Evolutionary conservation across 108 stramenopile genomes (phyloP), one percentile per base, ranked within the genome.

Genomic region (Pseudonitzschia multiseries): DNA sequence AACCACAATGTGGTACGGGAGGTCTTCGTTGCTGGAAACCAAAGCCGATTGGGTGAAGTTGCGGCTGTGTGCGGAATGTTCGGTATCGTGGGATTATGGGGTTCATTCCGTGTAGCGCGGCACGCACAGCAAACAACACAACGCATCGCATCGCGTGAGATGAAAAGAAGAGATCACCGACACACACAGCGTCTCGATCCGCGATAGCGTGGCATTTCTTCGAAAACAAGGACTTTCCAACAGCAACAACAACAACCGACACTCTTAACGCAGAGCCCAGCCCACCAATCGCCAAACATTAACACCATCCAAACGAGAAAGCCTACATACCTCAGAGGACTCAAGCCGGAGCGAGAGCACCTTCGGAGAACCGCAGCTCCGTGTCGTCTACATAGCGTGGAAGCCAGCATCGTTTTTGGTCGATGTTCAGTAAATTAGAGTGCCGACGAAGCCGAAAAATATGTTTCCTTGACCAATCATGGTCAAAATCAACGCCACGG

Each of bases 1-100:
- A 13, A 98, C 92, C 10, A 94, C 76, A 36, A 92, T 73, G 77
- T 94, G 93, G 73, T 90, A 90, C 48, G 91, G 91, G 27, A 88
- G 77, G 59, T 87, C 84, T 5, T 52, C 77, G 9, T 62, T 5
- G 9, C 56, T 5, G 3, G 51, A 29, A 40, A 53, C 57, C 4
- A 28, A 12, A 15, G 50, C 28, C 21, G 83, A 74, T 40, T 50
- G 65, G 29, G 69, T 65, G 32, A 74, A 77, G 40, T 71, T 71
- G 42, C 78, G 78, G 33, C 70, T 72, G 64, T 1, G 18, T 22
- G 22, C 0, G 40, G 15, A 8, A 68, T n/a, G n/a, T n/a, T n/a
- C n/a, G n/a, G n/a, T n/a, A 42, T n/a, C n/a, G n/a, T n/a, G n/a
- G n/a, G n/a, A n/a, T n/a, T n/a, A n/a, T n/a, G n/a, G n/a, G n/a